Conservation (phyloP, 2,329 filamentous ascomycete genomes). For the Penicillium sp. region DNA sequence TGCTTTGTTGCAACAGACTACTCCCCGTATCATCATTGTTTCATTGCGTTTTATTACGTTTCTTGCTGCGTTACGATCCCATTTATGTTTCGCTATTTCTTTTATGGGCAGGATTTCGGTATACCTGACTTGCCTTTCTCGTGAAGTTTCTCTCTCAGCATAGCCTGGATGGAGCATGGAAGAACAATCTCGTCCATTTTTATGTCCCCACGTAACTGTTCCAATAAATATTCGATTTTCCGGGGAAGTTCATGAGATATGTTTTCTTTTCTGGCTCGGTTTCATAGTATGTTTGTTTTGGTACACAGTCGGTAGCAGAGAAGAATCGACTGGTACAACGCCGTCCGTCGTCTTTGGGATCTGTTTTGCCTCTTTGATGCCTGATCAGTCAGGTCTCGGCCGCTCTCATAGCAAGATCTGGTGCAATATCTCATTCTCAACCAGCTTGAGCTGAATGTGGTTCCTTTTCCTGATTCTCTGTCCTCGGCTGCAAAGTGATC, state of each 20-base stretch:
- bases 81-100: constrained; percentile 13
- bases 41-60: constrained; percentile 13
- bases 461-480: neutral
- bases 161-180: constrained; percentile 35
- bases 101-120: constrained; percentile 8
- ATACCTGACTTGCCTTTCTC: constrained; percentile 11
- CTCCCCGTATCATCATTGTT: constrained; percentile 6
- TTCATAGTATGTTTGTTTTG: neutral
- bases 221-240: constrained; percentile 14
- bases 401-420: neutral
- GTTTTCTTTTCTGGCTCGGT: neutral
- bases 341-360: neutral
- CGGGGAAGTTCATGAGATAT: neutral
- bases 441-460: neutral
- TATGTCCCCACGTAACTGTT: constrained; percentile 11
- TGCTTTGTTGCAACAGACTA: neutral
- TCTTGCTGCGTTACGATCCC: constrained; percentile 15
- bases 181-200: constrained; percentile 26
- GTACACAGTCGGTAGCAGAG: neutral
- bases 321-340: neutral
- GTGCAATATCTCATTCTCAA: neutral
- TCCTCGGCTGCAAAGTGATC: neutral
- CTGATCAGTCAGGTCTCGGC: neutral
- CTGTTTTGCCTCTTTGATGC: neutral
- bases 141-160: constrained; percentile 23